phyloP scores from a whole-genome alignment of 2,329 filamentous ascomycete species.

The Didymella arachidicola region DNA sequence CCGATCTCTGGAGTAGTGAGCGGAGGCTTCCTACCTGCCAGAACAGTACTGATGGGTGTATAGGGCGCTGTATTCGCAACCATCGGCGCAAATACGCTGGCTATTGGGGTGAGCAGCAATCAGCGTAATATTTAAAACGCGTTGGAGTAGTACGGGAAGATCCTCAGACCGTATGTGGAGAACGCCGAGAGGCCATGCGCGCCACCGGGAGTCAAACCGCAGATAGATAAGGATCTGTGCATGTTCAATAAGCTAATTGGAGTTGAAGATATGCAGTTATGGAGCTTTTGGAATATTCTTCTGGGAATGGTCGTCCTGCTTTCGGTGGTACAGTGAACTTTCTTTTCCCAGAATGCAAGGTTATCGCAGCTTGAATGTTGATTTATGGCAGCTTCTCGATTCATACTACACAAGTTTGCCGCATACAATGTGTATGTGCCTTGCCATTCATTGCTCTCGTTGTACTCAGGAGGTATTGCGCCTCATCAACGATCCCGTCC shows the following conservation, averaged over 20 bases:
- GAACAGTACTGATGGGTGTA: background rate
- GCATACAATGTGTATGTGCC: background rate
- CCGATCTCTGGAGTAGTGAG: slow-evolving; percentile 41
- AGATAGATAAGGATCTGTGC: slow-evolving; percentile 35
- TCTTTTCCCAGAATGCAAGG: slow-evolving; percentile 25
- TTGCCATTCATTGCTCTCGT: background rate
- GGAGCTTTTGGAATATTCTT: slow-evolving; percentile 20
- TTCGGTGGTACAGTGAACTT: slow-evolving; percentile 26
- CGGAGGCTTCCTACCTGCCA: background rate
- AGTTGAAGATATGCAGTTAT: slow-evolving; percentile 17
- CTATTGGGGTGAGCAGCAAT: slow-evolving; percentile 44
- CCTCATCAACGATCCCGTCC: background rate
- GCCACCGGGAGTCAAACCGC: slow-evolving; percentile 37
- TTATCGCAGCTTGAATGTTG: background rate
- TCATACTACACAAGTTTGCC: background rate
- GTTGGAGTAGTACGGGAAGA: slow-evolving; percentile 33
- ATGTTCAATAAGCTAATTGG: slow-evolving; percentile 30
- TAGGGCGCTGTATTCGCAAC: slow-evolving; percentile 47
- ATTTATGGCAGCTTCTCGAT: background rate
- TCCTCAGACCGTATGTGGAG: slow-evolving; percentile 31
- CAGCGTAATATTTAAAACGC: slow-evolving; percentile 32
- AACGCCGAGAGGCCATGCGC: slow-evolving; percentile 38
- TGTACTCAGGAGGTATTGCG: background rate
- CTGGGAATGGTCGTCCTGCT: slow-evolving; percentile 25
- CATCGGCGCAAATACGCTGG: slow-evolving; percentile 51